These are phyloP conservation scores for Lenwebbia sp. DNA, from an alignment of 345 rosid species.

Conservation along the genomic window DNA sequence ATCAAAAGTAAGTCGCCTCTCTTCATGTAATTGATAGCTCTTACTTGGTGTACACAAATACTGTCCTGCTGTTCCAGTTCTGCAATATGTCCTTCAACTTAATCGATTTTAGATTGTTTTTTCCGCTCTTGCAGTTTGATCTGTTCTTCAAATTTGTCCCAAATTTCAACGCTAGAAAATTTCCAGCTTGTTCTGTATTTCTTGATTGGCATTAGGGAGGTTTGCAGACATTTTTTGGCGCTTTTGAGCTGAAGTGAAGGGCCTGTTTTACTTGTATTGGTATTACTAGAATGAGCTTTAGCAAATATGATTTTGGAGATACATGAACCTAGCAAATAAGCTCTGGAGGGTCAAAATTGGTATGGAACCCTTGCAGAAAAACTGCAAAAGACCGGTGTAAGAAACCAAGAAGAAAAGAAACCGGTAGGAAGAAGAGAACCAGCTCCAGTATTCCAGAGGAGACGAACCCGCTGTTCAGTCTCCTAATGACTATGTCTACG, in stretches of 20 bases:
- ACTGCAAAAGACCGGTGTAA: background rate
- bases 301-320: background rate
- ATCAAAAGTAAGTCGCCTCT: constrained; percentile 29
- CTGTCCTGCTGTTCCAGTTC: background rate
- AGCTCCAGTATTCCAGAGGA: background rate
- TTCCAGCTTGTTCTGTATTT: background rate
- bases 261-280: background rate
- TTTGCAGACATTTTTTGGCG: background rate
- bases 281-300: background rate
- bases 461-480: background rate
- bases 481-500: background rate
- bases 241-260: background rate
- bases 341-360: background rate
- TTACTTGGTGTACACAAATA: background rate
- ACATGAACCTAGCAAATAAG: background rate
- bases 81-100: background rate
- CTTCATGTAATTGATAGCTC: background rate
- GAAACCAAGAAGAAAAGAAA: background rate
- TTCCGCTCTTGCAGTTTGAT: background rate
- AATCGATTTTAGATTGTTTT: background rate
- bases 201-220: background rate
- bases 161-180: background rate
- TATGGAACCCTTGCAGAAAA: background rate
- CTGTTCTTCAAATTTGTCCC: background rate
- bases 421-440: background rate